Conservation (phyloP, 176 grass and related monocot species). For the Raddia distichophylla region DNA sequence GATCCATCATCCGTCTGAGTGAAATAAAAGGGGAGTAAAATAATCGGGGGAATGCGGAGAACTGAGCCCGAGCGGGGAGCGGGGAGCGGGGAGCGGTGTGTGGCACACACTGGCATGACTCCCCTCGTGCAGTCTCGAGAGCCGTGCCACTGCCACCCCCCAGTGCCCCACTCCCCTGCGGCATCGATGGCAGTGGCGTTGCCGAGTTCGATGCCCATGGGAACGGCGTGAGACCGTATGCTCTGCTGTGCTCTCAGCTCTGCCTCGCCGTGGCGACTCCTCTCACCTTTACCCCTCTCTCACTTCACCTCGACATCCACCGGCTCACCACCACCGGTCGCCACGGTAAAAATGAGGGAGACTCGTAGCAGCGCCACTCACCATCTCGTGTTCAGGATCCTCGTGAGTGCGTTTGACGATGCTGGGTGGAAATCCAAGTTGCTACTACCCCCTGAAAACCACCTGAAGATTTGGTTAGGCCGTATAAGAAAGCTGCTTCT, state of each 20-base stretch:
- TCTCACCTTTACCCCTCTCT: not conserved
- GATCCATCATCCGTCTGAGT: not conserved
- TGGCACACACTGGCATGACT: not conserved
- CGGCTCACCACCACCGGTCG: not conserved
- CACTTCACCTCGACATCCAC: constrained; percentile 36
- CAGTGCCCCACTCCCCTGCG: not conserved
- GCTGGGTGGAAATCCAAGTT: too few relatives aligned
- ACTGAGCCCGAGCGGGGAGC: constrained; percentile 26
- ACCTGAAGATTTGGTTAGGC: too few relatives aligned
- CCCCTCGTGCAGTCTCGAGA: constrained; percentile 61
- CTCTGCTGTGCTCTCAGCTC: too few relatives aligned
- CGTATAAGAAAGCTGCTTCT: too few relatives aligned
- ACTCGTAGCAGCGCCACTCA: too few relatives aligned
- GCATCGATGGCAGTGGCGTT: constrained; percentile 33
- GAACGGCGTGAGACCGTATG: constrained; percentile 35
- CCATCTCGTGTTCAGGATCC: not conserved
- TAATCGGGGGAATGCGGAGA: constrained; percentile 37
- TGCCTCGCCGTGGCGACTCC: too few relatives aligned
- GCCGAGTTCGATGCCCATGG: constrained; percentile 34
- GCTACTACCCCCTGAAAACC: too few relatives aligned
- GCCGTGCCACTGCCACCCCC: constrained; percentile 3
- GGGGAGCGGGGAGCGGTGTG: constrained; percentile 4
- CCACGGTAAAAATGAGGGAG: too few relatives aligned
- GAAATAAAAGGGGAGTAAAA: not conserved
- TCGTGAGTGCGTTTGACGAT: too few relatives aligned